phyloP scores from a whole-genome alignment of 306 rosid species.

The Trifolium fragiferum region DNA sequence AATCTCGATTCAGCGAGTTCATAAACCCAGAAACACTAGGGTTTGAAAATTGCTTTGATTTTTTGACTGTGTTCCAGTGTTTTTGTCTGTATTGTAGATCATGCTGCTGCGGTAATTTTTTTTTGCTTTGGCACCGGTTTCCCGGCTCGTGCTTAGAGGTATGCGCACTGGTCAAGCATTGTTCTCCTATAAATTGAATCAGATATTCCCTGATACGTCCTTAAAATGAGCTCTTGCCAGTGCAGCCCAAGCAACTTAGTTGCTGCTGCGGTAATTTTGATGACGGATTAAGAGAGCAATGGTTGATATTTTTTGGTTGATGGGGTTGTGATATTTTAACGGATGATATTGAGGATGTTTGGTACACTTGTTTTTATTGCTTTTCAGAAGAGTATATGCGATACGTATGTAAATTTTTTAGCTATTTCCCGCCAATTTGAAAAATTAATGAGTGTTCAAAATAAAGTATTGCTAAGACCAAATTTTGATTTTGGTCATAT shows the following conservation, averaged over 20 bases:
- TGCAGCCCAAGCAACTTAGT: too few species aligned
- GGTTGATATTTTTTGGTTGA: not conserved
- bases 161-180: too few species aligned
- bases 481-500: too few species aligned
- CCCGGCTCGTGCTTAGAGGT: too few species aligned
- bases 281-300: not conserved
- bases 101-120: conserved; percentile 2
- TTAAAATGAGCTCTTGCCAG: too few species aligned
- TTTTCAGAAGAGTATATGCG: not conserved
- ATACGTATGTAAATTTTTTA: not conserved
- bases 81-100: conserved; percentile 32
- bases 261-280: not conserved
- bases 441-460: too few species aligned
- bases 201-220: too few species aligned
- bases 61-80: not conserved
- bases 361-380: not conserved
- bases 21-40: conserved; percentile 40
- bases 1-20: conserved; percentile 24
- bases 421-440: conserved; percentile 39
- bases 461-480: too few species aligned
- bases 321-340: not conserved
- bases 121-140: too few species aligned
- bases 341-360: conserved; percentile 13
- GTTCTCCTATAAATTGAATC: too few species aligned
- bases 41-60: conserved; percentile 17